These are phyloP conservation scores for Penicillium rolfsii DNA, from an alignment of 2,329 filamentous ascomycete species.

Conservation along the genomic window DNA sequence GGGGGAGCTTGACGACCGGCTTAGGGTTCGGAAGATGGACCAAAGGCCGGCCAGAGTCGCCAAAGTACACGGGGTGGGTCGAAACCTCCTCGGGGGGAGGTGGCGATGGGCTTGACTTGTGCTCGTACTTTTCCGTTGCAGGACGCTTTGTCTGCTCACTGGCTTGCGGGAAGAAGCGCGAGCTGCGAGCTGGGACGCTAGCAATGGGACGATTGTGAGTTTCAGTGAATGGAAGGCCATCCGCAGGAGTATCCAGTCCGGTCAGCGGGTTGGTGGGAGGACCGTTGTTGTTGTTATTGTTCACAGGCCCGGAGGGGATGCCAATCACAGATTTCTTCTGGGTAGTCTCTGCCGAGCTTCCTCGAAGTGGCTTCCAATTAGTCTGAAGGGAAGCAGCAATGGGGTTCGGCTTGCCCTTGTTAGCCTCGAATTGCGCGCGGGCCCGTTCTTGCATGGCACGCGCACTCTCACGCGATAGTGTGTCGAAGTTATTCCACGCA, in stretches of 20 bases:
- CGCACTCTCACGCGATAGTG: slow-evolving; percentile 45
- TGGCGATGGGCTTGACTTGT: slow-evolving; percentile 50
- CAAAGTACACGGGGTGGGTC: slow-evolving; percentile 59
- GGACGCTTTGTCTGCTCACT: slow-evolving; percentile 43
- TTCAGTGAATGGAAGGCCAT: slow-evolving; percentile 42
- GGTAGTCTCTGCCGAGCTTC: slow-evolving; percentile 43
- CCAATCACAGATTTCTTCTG: slow-evolving; percentile 46
- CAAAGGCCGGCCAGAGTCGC: slow-evolving; percentile 54
- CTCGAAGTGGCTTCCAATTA: slow-evolving; percentile 52
- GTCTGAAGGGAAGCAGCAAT: slow-evolving; percentile 47
- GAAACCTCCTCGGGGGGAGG: slow-evolving; percentile 62
- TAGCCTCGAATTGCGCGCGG: slow-evolving; percentile 44
- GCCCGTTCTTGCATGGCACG: slow-evolving; percentile 46
- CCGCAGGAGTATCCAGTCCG: slow-evolving; percentile 42
- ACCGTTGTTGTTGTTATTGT: slow-evolving; percentile 9
- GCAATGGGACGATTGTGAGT: slow-evolving; percentile 38
- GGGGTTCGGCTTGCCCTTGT: slow-evolving; percentile 41
- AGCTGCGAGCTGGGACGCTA: slow-evolving; percentile 47
- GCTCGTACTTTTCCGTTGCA: slow-evolving; percentile 36
- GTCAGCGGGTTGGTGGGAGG: slow-evolving; percentile 39
- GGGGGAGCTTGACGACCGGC: slow-evolving; percentile 81
- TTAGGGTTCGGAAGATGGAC: slow-evolving; percentile 64
- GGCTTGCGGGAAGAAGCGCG: slow-evolving; percentile 53
- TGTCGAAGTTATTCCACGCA: slow-evolving; percentile 51
- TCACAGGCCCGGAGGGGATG: slow-evolving; percentile 35